These are phyloP conservation scores for Fusarium chlamydosporum DNA, from an alignment of 2,329 filamentous ascomycete genomes.

Conservation along the genomic window DNA sequence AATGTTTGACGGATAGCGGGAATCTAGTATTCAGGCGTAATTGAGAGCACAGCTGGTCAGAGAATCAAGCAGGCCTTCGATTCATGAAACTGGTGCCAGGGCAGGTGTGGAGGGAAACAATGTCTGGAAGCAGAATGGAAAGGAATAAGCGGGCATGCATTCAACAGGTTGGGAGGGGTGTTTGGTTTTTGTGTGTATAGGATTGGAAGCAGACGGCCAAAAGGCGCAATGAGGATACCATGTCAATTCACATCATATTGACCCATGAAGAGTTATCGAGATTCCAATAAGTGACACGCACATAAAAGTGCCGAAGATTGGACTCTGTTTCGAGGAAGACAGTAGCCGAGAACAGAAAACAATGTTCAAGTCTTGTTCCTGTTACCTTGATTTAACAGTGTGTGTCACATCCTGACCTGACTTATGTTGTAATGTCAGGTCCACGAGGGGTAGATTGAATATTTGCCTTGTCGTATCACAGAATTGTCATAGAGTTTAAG, in stretches of 20 bases:
- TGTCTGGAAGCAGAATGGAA: slow-evolving; percentile 46
- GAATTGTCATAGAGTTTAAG: no score
- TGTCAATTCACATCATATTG: slow-evolving; percentile 36
- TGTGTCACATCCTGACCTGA: not conserved
- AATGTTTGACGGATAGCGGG: slow-evolving; percentile 33
- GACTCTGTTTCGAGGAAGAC: not conserved
- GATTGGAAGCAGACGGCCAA: slow-evolving; percentile 41
- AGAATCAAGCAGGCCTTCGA: slow-evolving; percentile 56
- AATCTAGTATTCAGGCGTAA: slow-evolving; percentile 47
- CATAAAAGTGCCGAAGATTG: not conserved
- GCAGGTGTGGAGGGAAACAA: slow-evolving; percentile 30
- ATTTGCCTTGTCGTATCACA: no score
- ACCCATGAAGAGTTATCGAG: slow-evolving; percentile 17
- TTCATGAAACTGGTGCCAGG: slow-evolving; percentile 47
- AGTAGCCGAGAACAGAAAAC: not conserved
- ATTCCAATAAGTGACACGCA: not conserved
- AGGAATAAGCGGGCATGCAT: slow-evolving; percentile 44
- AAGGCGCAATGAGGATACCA: slow-evolving; percentile 46
- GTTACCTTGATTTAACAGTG: not conserved
- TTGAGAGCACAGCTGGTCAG: slow-evolving; percentile 38
- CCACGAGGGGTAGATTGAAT: no score
- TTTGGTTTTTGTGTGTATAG: slow-evolving; percentile 51
- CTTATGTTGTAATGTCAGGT: no score
- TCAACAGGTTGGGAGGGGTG: slow-evolving; percentile 42
- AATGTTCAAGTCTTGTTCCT: not conserved